These are phyloP conservation scores for Leishmania amazonensis DNA, from an alignment of 208 protist species.

Conservation along the genomic window DNA sequence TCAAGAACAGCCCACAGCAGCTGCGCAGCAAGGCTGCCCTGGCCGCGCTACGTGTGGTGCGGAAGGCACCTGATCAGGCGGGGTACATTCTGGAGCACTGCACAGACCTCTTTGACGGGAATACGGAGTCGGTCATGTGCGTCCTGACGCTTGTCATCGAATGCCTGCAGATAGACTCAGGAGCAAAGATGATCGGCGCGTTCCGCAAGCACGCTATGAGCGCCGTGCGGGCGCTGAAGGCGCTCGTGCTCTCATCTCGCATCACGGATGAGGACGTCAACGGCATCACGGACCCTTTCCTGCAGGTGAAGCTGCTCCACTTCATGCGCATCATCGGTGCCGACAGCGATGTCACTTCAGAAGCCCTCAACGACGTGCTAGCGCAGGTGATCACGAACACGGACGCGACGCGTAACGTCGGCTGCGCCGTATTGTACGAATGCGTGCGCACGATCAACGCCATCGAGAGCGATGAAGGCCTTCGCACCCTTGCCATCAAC, in stretches of 20 bases:
- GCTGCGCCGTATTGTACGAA: conserved; percentile 98
- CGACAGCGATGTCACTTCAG: conserved; percentile 90
- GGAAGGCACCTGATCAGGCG: conserved; percentile 95
- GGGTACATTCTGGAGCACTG: conserved; percentile 95
- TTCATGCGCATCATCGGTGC: conserved; percentile 97
- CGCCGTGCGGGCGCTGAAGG: conserved; percentile 95
- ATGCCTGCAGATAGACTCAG: conserved; percentile 64
- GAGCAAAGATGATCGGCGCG: conserved; percentile 49
- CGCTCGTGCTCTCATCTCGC: conserved; percentile 94
- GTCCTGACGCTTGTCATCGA: conserved; percentile 94
- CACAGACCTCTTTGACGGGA: conserved; percentile 63
- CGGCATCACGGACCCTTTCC: conserved; percentile 98
- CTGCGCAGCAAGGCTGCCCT: conserved; percentile 95
- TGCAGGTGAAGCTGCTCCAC: conserved; percentile 96
- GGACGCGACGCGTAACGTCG: conserved; percentile 94
- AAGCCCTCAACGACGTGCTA: conserved; percentile 98
- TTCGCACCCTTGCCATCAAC: conserved; percentile 96
- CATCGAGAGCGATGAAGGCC: conserved; percentile 93
- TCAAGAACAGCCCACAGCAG: conserved; percentile 57
- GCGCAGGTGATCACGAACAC: conserved; percentile 99
- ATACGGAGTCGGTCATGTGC: conserved; percentile 87
- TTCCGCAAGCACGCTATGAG: conserved; percentile 90
- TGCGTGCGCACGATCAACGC: conserved; percentile 98
- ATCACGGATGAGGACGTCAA: conserved; percentile 95
- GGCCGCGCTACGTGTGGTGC: conserved; percentile 86